These are phyloP conservation scores for Diospyros kaki DNA, from an alignment of 148 eudicot species.

Conservation along the genomic window DNA sequence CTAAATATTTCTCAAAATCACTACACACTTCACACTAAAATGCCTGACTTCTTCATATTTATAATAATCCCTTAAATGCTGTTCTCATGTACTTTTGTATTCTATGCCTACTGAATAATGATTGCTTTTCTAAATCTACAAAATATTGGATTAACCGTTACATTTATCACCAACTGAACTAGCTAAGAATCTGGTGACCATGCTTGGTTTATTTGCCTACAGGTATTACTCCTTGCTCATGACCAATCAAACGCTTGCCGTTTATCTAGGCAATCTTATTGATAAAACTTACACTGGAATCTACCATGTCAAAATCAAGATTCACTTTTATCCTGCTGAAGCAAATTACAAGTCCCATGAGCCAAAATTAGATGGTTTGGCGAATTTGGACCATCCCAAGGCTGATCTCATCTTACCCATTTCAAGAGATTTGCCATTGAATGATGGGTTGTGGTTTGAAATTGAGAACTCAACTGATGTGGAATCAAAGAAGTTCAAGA, in stretches of 20 bases:
- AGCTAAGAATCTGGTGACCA: too few relatives aligned
- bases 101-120: too few relatives aligned
- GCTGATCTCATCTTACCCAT: slow-evolving; percentile 83
- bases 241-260: slow-evolving; percentile 56
- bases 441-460: slow-evolving; percentile 93
- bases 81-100: too few relatives aligned
- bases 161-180: too few relatives aligned
- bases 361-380: slow-evolving; percentile 1
- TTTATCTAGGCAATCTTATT: slow-evolving; percentile 72
- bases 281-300: slow-evolving; percentile 73
- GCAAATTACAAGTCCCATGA: neutral
- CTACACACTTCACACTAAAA: too few relatives aligned
- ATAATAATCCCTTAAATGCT: too few relatives aligned
- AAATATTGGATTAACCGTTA: too few relatives aligned
- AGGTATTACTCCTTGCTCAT: slow-evolving; percentile 41
- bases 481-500: slow-evolving; percentile 34
- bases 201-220: too few relatives aligned
- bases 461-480: slow-evolving; percentile 49
- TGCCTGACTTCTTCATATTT: too few relatives aligned
- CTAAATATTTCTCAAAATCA: too few relatives aligned
- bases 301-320: slow-evolving; percentile 63
- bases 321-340: slow-evolving; percentile 58
- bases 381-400: slow-evolving; percentile 14
- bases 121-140: too few relatives aligned
- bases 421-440: slow-evolving; percentile 63